Conservation (phyloP, 192 early-diverging fungal species). For the Geranomyces variabilis region DNA sequence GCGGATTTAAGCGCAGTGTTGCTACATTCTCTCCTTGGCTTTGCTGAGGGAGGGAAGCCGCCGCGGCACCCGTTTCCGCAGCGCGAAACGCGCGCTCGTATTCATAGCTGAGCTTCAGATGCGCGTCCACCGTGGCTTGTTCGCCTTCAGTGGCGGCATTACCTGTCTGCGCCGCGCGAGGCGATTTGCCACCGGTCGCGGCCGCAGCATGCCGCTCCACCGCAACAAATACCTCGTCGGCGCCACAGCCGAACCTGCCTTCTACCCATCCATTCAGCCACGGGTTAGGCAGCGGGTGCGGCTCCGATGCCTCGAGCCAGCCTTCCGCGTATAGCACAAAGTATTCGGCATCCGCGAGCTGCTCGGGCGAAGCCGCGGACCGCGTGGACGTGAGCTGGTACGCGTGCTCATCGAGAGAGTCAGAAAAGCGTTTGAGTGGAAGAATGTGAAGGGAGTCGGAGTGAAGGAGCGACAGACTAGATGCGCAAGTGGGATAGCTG, state of each 20-base stretch:
- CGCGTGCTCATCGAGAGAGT: slow-evolving; percentile 21
- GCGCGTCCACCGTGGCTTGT: slow-evolving; percentile 18
- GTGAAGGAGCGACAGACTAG: slow-evolving; percentile 14
- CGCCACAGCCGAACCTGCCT: slow-evolving; percentile 15
- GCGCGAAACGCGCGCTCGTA: slow-evolving; percentile 12
- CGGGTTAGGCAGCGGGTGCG: slow-evolving; percentile 14
- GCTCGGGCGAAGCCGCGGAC: slow-evolving; percentile 8
- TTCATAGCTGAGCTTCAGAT: slow-evolving; percentile 17
- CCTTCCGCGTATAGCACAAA: slow-evolving; percentile 29
- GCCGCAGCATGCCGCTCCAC: background rate
- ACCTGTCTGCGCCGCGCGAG: background rate
- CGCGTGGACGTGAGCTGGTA: slow-evolving; percentile 19
- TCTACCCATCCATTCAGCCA: slow-evolving; percentile 33
- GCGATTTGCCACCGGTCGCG: too few species aligned
- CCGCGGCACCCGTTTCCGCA: background rate
- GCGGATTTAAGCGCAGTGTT: too few species aligned
- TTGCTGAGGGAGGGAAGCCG: background rate
- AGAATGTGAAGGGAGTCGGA: background rate
- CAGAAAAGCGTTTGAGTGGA: slow-evolving; percentile 8
- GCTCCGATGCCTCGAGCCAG: slow-evolving; percentile 25
- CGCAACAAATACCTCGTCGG: slow-evolving; percentile 13
- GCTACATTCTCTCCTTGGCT: too few species aligned
- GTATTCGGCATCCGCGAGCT: slow-evolving; percentile 26
- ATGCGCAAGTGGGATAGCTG: background rate
- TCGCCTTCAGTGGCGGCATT: background rate